Base-by-base conservation (phyloP, 2,329 filamentous ascomycete genomes). In the Ceratocystis albifundus region DNA sequence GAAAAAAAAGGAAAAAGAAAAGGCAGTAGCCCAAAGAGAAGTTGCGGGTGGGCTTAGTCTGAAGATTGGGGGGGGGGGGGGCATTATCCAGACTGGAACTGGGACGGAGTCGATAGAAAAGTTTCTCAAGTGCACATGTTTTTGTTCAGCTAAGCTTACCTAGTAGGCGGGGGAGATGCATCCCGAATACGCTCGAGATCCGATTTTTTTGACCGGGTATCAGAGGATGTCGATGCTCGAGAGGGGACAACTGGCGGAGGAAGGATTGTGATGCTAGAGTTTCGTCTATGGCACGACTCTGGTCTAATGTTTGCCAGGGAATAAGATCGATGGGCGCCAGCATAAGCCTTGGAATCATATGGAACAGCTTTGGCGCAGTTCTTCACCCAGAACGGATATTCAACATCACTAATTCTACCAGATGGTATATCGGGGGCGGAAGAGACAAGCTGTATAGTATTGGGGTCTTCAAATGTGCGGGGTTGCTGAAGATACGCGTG, bases 301-400 rank as follows among this genome's bases (percentile, higher is more conserved):
- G 64, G 64, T 61, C 64, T 59, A 41, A 65, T 65, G 55, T 59
- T 65, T 15, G 64, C 64, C 17, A 65, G 64, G 22, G 64, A 65
- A 20, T 65, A 65, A 5, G 64, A 65, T 25, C 64, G 53, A 30
- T 41, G 25, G 36, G 64, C 64, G n/a, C 64, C 64, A 15, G 50
- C 64, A 45, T 65, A 65, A 8, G 64, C 64, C 36, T 61, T 65
- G 32, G 64, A 30, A 32, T 65, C 53, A 48, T 59, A 65, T 4
- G 64, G 64, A 10, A 53, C 64, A 17, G 28, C 41, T 41, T 65
- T 65, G 22, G 64, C 48, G n/a, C 48, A 55, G 53, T 61, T 55
- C 25, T 45, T 57, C 36, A 65, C 22, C 64, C 64, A 65, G 53
- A 65, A 65, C 3, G 64, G 50, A 22, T 65, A 59, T 17, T 65